These are phyloP conservation scores for Saturnispora mendoncae DNA, from an alignment of 805 yeast species.

Conservation along the genomic window DNA sequence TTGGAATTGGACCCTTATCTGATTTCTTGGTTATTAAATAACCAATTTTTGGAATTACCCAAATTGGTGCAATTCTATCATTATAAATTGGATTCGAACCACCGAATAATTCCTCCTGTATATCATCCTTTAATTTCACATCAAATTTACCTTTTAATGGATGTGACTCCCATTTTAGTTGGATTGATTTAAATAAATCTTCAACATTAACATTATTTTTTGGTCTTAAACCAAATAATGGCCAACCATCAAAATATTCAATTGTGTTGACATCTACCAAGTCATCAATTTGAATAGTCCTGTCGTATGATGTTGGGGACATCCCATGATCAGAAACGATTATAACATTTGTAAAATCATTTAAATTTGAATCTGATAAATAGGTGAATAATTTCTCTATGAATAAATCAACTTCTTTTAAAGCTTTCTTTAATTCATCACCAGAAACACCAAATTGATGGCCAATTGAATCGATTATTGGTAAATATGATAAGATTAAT, in stretches of 20 bases:
- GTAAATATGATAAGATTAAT: slow-evolving; percentile 67
- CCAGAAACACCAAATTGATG: slow-evolving; percentile 67
- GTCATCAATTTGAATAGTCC: slow-evolving; percentile 68
- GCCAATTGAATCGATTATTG: slow-evolving; percentile 72
- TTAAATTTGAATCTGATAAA: slow-evolving; percentile 45
- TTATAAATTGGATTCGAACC: slow-evolving; percentile 33
- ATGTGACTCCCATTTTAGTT: slow-evolving; percentile 24
- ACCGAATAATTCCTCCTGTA: slow-evolving; percentile 53
- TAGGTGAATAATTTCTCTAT: slow-evolving; percentile 42
- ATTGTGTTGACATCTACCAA: slow-evolving; percentile 45
- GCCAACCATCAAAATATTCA: slow-evolving; percentile 74
- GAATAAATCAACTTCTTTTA: slow-evolving; percentile 58
- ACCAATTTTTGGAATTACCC: slow-evolving; percentile 80
- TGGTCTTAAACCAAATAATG: slow-evolving; percentile 72
- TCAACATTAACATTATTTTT: slow-evolving; percentile 30
- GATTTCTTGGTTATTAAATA: slow-evolving; percentile 56
- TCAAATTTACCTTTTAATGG: slow-evolving; percentile 30
- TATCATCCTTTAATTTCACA: slow-evolving; percentile 45
- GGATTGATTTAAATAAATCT: slow-evolving; percentile 39
- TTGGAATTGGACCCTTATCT: slow-evolving; percentile 48
- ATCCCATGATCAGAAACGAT: slow-evolving; percentile 89
- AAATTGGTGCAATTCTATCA: slow-evolving; percentile 70
- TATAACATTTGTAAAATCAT: slow-evolving; percentile 60
- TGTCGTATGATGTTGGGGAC: slow-evolving; percentile 72
- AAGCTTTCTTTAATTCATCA: slow-evolving; percentile 41